A percentile compares a stretch with the other conserved stretches of the same genome.
Evolutionary conservation across 768 basidiomycete species (phyloP).

Genomic region (Suillus plorans): DNA sequence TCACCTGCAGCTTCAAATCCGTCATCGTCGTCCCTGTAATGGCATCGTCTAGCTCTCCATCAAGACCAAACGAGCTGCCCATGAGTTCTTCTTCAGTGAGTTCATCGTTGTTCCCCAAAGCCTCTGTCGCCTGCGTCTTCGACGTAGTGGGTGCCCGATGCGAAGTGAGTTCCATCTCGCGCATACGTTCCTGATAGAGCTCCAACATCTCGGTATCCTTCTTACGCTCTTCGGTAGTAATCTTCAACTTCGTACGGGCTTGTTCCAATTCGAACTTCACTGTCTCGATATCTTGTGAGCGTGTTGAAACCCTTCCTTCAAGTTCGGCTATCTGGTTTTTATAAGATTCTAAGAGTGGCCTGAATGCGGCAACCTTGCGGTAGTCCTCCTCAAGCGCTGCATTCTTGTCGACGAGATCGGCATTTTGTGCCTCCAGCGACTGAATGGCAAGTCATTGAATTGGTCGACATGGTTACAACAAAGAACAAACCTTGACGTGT

Average conservation of each 20-base stretch:
- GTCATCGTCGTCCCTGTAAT: conserved; percentile 85
- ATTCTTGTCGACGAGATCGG: conserved; percentile 87
- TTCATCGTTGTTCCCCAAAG: conserved; percentile 23
- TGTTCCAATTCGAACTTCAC: conserved; percentile 79
- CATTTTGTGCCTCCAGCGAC: conserved; percentile 92
- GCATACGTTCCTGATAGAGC: conserved; percentile 86
- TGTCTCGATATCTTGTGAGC: conserved; percentile 69
- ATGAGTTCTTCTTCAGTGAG: conserved; percentile 49
- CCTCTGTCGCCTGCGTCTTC: conserved; percentile 22
- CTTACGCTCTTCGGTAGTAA: conserved; percentile 64
- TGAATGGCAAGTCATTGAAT: conserved; percentile 27
- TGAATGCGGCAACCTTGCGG: conserved; percentile 81
- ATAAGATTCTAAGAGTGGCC: conserved; percentile 90
- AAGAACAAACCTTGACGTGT: conserved; percentile 66
- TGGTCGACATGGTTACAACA: conserved; percentile 4
- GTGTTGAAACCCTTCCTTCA: conserved; percentile 66
- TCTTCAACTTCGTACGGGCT: conserved; percentile 64
- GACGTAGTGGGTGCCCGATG: conserved; percentile 42
- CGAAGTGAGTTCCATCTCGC: conserved; percentile 78
- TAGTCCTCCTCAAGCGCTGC: conserved; percentile 92
- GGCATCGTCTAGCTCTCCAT: conserved; percentile 86
- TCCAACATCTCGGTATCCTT: conserved; percentile 85
- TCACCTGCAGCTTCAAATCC: conserved; percentile 85
- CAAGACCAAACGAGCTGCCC: conserved; percentile 62
- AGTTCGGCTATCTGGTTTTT: conserved; percentile 82